Evolutionary conservation across 2,329 filamentous ascomycete species (phyloP).

Genomic region (Aureobasidium lini): DNA sequence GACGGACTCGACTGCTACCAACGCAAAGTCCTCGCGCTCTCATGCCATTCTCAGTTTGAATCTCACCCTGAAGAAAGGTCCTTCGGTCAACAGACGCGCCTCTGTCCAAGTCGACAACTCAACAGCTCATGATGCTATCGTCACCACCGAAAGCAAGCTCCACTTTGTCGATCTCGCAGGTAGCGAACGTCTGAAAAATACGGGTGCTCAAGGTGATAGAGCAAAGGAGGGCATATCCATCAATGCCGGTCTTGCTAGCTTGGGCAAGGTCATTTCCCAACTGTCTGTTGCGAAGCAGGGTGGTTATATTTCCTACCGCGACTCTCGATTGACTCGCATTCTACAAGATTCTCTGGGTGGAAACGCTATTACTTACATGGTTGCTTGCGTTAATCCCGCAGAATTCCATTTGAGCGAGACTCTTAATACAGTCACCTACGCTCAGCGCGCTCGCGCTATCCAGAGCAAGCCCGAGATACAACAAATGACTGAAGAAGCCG

Average conservation of each 20-base stretch:
- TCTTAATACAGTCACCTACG: conserved; percentile 91
- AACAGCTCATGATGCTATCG: conserved; percentile 55
- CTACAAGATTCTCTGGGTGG: conserved; percentile 94
- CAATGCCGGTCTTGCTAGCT: conserved; percentile 86
- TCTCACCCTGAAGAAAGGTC: conserved; percentile 69
- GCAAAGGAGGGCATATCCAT: conserved; percentile 97
- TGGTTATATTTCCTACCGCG: conserved; percentile 91
- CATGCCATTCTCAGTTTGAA: conserved; percentile 97
- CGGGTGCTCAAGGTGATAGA: conserved; percentile 85
- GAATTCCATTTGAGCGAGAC: conserved; percentile 98
- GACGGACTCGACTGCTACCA: conserved; percentile 94
- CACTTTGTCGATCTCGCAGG: conserved; percentile 98
- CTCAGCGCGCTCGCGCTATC: conserved; percentile 88
- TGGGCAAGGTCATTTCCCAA: conserved; percentile 98
- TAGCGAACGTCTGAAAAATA: conserved; percentile 95
- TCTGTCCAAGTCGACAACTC: conserved; percentile 80
- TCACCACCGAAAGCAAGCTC: conserved; percentile 94
- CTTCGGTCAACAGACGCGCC: conserved; percentile 61
- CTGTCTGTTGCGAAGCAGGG: conserved; percentile 82
- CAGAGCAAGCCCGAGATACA: conserved; percentile 97
- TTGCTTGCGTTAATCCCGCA: conserved; percentile 92
- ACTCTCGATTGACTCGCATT: conserved; percentile 91
- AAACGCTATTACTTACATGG: conserved; percentile 98
- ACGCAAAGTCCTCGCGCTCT: conserved; percentile 93
- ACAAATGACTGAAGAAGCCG: conserved; percentile 76